Evolutionary conservation across 2,329 filamentous ascomycete species (phyloP).

Genomic region (Botrytis tulipae): DNA sequence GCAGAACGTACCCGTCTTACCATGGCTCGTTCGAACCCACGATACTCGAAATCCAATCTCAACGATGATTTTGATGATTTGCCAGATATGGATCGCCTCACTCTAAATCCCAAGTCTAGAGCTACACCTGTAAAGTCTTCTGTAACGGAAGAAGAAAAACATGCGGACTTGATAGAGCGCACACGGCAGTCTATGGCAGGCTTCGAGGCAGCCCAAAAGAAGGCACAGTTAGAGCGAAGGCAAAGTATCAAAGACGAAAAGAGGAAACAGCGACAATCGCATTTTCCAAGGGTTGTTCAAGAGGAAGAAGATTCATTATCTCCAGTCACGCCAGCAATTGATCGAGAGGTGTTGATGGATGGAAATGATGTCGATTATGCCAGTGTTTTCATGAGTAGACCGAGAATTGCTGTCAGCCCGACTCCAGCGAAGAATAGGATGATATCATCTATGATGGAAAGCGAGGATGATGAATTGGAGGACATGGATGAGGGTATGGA

Average conservation of each 20-base stretch:
- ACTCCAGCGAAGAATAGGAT: slow-evolving; percentile 19
- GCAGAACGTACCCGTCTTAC: slow-evolving; percentile 79
- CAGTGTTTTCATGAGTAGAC: slow-evolving; percentile 80
- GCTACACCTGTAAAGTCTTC: slow-evolving; percentile 23
- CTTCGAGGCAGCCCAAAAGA: slow-evolving; percentile 59
- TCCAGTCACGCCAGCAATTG: slow-evolving; percentile 32
- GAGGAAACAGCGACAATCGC: slow-evolving; percentile 46
- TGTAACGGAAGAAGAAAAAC: slow-evolving; percentile 25
- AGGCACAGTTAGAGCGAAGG: slow-evolving; percentile 56
- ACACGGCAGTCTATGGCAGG: slow-evolving; percentile 62
- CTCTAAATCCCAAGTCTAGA: slow-evolving; percentile 30
- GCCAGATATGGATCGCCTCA: slow-evolving; percentile 30
- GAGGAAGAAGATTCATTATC: slow-evolving; percentile 45
- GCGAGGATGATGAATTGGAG: slow-evolving; percentile 5
- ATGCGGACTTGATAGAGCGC: slow-evolving; percentile 48
- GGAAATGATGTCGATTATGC: slow-evolving; percentile 62
- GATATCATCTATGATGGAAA: slow-evolving; percentile 8
- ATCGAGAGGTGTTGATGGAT: slow-evolving; percentile 52
- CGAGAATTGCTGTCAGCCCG: slow-evolving; percentile 76
- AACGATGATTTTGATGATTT: slow-evolving; percentile 37
- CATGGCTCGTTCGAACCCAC: slow-evolving; percentile 60
- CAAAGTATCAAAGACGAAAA: slow-evolving; percentile 47
- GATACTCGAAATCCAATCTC: slow-evolving; percentile 32
- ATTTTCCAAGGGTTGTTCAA: slow-evolving; percentile 45
- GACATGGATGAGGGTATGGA: slow-evolving; percentile 42